Percentiles rank a stretch among this genome's conserved stretches.
phyloP scores from a whole-genome alignment of 441 rosid genomes.

The Adansonia rubrostipa region DNA sequence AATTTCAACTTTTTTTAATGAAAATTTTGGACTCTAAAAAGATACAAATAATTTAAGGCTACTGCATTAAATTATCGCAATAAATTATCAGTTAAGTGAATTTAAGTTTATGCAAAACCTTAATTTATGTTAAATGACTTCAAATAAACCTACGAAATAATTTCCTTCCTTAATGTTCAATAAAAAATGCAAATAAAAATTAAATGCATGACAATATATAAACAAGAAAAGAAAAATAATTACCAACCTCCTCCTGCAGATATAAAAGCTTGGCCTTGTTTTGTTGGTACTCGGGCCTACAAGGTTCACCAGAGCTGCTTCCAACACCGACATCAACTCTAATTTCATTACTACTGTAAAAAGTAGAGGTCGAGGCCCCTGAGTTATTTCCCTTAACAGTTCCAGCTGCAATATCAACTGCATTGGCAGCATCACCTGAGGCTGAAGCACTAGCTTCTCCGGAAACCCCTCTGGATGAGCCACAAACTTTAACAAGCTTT shows the following conservation, averaged over 20 bases:
- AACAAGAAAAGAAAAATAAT: not conserved
- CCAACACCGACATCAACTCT: constrained; percentile 35
- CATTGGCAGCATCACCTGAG: no score
- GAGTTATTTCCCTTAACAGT: no score
- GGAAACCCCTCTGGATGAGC: no score
- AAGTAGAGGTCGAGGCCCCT: constrained; percentile 29
- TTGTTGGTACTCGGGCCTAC: constrained; percentile 51
- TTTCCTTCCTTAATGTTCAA: not conserved
- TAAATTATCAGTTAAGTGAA: no score
- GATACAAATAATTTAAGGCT: no score
- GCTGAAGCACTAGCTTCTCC: no score
- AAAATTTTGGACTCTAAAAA: no score
- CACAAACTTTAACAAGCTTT: constrained; percentile 19
- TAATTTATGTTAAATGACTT: not conserved
- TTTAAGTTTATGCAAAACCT: not conserved
- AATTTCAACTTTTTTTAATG: no score
- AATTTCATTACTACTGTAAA: constrained; percentile 33
- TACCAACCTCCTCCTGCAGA: constrained; percentile 67
- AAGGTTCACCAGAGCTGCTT: constrained; percentile 39
- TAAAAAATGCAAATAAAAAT: not conserved
- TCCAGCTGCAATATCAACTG: no score
- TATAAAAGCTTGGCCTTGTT: constrained; percentile 57
- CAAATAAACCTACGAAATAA: not conserved
- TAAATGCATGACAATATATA: not conserved
- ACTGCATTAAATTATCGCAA: no score